A percentile compares a stretch with the other conserved stretches of the same genome.
phyloP scores from a whole-genome alignment of 176 grass and related monocot species.

The Urochloa ruziziensis region DNA sequence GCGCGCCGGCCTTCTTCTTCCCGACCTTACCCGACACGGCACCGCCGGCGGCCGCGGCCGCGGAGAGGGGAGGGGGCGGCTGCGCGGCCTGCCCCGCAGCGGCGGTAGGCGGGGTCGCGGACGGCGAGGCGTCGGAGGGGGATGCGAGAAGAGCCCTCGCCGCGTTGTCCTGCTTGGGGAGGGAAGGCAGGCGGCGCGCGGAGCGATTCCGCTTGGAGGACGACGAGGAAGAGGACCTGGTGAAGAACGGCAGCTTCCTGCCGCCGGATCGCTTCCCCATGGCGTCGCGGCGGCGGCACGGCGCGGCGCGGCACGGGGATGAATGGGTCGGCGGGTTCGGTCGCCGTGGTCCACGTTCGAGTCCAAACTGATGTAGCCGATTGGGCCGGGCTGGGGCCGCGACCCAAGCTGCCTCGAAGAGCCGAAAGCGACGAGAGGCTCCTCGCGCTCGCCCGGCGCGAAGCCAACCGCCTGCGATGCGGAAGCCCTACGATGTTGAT shows the following conservation, averaged over 20 bases:
- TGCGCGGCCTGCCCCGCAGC: not conserved
- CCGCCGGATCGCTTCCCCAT: constrained; percentile 83
- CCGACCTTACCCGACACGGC: constrained; percentile 31
- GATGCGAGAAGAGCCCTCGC: constrained; percentile 4
- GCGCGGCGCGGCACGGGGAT: not conserved
- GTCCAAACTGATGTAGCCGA: not conserved
- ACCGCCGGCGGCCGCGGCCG: not conserved
- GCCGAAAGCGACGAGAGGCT: no score
- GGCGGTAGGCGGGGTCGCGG: not conserved
- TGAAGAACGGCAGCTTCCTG: constrained; percentile 79
- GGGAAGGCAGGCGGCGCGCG: constrained; percentile 38
- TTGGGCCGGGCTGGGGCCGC: not conserved
- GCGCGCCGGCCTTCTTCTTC: constrained; percentile 81
- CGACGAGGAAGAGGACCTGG: constrained; percentile 21
- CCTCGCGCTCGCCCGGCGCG: not conserved
- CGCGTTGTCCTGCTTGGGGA: constrained; percentile 41
- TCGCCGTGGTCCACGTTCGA: not conserved
- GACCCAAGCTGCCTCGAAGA: not conserved
- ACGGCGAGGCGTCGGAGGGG: constrained; percentile 2
- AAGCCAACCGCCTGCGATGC: not conserved
- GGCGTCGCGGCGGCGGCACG: not conserved
- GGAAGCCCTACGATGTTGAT: not conserved
- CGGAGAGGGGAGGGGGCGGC: not conserved
- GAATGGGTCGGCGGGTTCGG: not conserved
- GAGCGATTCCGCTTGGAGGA: constrained; percentile 33